Base-by-base conservation (phyloP, 2,329 filamentous ascomycete genomes). In the Aspergillus terreus region DNA sequence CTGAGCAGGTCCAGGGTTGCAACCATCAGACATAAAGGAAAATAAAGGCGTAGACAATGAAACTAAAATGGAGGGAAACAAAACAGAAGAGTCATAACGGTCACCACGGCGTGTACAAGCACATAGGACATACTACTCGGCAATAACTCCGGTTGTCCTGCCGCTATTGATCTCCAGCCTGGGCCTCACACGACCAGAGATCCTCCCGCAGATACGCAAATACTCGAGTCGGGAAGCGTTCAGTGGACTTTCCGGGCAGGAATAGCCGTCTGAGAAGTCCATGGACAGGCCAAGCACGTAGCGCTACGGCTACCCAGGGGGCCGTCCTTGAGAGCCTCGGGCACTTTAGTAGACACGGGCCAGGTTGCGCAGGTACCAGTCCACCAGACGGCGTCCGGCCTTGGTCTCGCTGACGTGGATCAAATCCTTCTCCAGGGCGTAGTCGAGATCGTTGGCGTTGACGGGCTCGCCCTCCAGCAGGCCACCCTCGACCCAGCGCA, bases 381-480 rank as follows among this genome's bases (percentile, higher is more conserved):
- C 94, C 60, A 99, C 92, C 67, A 99, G 80, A 78, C 94, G 95
- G 66, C 94, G 84, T 69, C 94, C 94, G 54, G 96, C 91, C 86
- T 99, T 99, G 62, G 92, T 92, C 78, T 99, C 94, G 53, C 92
- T 96, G 63, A 99, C 94, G 76, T 99, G 94, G 72, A 99, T 99
- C 66, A 99, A 78, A 71, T 99, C 92, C 61, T 91, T 90, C 77
- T 97, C 89, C 77, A 99, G 83, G 59, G 94, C 94, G 71, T 97
- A 99, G 78, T 99, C 94, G 55, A 99, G 82, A 72, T 99, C 94
- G 74, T 89, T 95, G 59, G 90, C 90, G 71, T 92, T 96, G 65
- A 95, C 87, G 59, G 91, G 82, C 64, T 99, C 94, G 53, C 94
- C 94, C 61, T 97, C 92, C 57, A 99, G 75, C 59, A 99, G 78